Conservation (phyloP, 2,329 filamentous ascomycete genomes). For the Sporothrix mexicana region DNA sequence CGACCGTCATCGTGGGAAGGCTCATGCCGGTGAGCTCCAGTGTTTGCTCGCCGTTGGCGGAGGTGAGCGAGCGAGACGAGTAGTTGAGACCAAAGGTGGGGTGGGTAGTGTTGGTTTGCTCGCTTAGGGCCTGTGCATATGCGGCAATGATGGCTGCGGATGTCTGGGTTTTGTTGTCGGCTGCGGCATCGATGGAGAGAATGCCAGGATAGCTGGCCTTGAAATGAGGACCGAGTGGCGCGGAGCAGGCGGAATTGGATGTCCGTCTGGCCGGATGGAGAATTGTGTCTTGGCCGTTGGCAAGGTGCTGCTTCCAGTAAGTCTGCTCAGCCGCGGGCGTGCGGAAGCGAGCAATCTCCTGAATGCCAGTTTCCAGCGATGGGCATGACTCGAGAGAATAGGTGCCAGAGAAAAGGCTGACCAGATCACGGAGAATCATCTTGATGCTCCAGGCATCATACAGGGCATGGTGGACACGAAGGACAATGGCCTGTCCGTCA, state of each 20-base stretch:
- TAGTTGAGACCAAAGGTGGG: constrained; percentile 38
- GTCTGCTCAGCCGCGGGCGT: not conserved
- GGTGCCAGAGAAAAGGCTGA: constrained; percentile 19
- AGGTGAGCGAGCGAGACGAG: constrained; percentile 34
- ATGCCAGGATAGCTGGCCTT: constrained; percentile 30
- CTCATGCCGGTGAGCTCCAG: constrained; percentile 30
- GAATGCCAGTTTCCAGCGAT: not conserved
- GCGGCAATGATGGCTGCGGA: constrained; percentile 35
- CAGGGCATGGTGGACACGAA: constrained; percentile 40
- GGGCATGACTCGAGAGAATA: not conserved
- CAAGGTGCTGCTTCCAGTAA: constrained; percentile 3
- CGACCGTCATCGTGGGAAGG: constrained; percentile 12
- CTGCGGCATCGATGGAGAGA: not conserved
- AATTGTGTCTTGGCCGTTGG: not conserved
- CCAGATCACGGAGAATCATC: constrained; percentile 39
- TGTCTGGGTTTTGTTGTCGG: constrained; percentile 19
- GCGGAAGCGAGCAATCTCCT: not conserved
- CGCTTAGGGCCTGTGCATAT: constrained; percentile 33
- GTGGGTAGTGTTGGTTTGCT: constrained; percentile 25
- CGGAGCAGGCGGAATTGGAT: not conserved
- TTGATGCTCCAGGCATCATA: constrained; percentile 43
- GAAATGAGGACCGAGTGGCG: constrained; percentile 36
- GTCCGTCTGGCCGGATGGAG: not conserved
- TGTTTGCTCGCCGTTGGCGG: constrained; percentile 30
- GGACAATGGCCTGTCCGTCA: constrained; percentile 39